These are phyloP conservation scores for Vitis cinerea DNA, from an alignment of 164 flowering plant genomes.

Conservation along the genomic window DNA sequence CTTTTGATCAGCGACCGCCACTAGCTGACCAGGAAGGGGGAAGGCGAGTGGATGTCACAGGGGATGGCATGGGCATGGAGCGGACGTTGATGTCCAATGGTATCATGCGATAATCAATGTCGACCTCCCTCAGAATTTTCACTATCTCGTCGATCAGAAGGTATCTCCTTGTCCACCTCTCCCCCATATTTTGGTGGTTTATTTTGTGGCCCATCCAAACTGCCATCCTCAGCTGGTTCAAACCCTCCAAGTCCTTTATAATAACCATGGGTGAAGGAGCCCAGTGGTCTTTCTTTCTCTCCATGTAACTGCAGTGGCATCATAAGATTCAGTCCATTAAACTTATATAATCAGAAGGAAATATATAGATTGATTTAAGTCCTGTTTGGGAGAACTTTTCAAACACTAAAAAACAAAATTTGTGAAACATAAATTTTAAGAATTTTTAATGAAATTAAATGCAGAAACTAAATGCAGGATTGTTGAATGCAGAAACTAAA, in stretches of 20 bases:
- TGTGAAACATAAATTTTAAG: neutral
- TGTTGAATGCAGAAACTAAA: too few relatives aligned
- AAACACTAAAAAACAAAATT: neutral
- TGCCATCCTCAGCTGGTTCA: neutral
- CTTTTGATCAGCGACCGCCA: too few relatives aligned
- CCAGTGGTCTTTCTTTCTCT: constrained; percentile 3
- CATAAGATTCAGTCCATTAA: neutral
- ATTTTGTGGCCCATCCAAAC: neutral
- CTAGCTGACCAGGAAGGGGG: too few relatives aligned
- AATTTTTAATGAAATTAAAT: neutral
- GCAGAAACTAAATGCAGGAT: too few relatives aligned
- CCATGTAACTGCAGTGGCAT: constrained; percentile 5
- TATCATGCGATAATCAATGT: neutral
- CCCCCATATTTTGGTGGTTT: constrained; percentile 7
- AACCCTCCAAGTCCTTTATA: neutral
- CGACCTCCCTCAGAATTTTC: neutral
- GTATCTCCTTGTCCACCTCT: constrained; percentile 1
- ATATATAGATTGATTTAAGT: too few relatives aligned
- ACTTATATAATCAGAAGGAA: too few relatives aligned
- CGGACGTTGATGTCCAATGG: too few relatives aligned
- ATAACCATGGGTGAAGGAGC: neutral
- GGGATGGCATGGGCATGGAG: too few relatives aligned
- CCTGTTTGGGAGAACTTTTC: too few relatives aligned
- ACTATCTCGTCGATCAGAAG: constrained; percentile 6
- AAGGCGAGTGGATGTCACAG: too few relatives aligned